A percentile compares a stretch with the other conserved stretches of the same genome.
Conservation (phyloP, 805 yeast genomes). For the Sungouiozyma intestinalis region DNA sequence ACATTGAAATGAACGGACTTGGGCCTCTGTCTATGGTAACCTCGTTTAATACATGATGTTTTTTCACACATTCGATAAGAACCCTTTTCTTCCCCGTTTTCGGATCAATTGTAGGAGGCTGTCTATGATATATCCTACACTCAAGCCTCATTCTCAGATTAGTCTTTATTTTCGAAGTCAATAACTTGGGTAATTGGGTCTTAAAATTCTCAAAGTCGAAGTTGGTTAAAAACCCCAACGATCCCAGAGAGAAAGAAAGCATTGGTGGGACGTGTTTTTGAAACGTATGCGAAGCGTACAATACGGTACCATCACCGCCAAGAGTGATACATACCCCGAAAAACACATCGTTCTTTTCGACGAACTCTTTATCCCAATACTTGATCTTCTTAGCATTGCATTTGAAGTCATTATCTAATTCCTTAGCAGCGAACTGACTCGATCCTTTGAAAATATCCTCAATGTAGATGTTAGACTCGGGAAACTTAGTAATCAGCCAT, state of each 20-base stretch:
- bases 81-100: slow-evolving; percentile 37
- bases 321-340: slow-evolving; percentile 74
- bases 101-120: slow-evolving; percentile 26
- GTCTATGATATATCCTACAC: slow-evolving; percentile 52
- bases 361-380: slow-evolving; percentile 59
- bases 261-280: slow-evolving; percentile 84
- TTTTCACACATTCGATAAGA: slow-evolving; percentile 32
- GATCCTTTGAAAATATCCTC: slow-evolving; percentile 56
- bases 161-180: slow-evolving; percentile 61
- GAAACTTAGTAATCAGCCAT: slow-evolving; percentile 45
- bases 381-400: slow-evolving; percentile 37
- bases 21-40: slow-evolving; percentile 89
- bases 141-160: slow-evolving; percentile 79
- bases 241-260: slow-evolving; percentile 75
- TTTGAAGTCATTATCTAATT: slow-evolving; percentile 34
- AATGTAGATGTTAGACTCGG: slow-evolving; percentile 47
- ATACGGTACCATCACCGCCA: slow-evolving; percentile 95
- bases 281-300: slow-evolving; percentile 76
- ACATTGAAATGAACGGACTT: slow-evolving; percentile 77
- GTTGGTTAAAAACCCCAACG: slow-evolving; percentile 82
- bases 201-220: slow-evolving; percentile 68
- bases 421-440: slow-evolving; percentile 48
- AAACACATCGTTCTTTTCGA: slow-evolving; percentile 30
- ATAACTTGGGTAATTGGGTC: slow-evolving; percentile 42
- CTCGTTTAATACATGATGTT: slow-evolving; percentile 74